A percentile compares a stretch with the other conserved stretches of the same genome.
These are phyloP conservation scores for Aspergillus indologenus DNA, from an alignment of 495 filamentous ascomycete genomes.

Conservation along the genomic window DNA sequence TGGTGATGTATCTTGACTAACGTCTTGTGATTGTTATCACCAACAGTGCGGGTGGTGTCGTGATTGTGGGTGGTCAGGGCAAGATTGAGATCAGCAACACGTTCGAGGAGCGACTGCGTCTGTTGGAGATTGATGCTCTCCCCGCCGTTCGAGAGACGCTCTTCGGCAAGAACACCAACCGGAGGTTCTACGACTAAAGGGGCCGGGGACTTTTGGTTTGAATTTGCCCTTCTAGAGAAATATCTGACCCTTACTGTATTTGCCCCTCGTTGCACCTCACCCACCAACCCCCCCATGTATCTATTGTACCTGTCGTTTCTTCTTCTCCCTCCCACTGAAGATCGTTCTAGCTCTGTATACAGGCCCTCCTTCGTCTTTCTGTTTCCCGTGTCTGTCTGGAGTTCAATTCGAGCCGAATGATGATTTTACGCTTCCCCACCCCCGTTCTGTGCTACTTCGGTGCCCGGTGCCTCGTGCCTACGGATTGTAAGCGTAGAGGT, in stretches of 20 bases:
- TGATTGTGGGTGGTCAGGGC: slow-evolving; percentile 75
- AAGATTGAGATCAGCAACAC: slow-evolving; percentile 99
- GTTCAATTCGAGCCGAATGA: not conserved
- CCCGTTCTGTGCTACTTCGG: not conserved
- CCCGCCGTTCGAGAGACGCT: slow-evolving; percentile 80
- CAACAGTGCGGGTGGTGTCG: slow-evolving; percentile 74
- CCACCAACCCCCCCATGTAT: slow-evolving; percentile 13
- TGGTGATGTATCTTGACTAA: slow-evolving; percentile 16
- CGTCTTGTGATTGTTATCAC: not conserved
- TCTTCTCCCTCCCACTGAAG: slow-evolving; percentile 8
- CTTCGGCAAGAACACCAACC: slow-evolving; percentile 89
- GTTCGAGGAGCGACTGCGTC: slow-evolving; percentile 81
- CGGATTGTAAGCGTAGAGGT: too few species aligned
- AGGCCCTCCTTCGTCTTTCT: slow-evolving; percentile 20
- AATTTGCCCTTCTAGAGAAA: slow-evolving; percentile 4
- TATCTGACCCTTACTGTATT: slow-evolving; percentile 7
- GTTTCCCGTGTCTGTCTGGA: slow-evolving; percentile 14
- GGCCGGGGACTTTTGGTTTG: slow-evolving; percentile 12
- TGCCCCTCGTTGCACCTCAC: slow-evolving; percentile 9
- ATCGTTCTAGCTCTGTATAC: slow-evolving; percentile 21
- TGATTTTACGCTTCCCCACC: not conserved
- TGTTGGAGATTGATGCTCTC: slow-evolving; percentile 79
- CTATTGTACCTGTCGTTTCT: slow-evolving; percentile 19
- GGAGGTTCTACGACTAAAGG: slow-evolving; percentile 88
- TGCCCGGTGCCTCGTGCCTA: not conserved